phyloP scores from a whole-genome alignment of 2,329 filamentous ascomycete genomes.

The Pseudogymnoascus sp. region DNA sequence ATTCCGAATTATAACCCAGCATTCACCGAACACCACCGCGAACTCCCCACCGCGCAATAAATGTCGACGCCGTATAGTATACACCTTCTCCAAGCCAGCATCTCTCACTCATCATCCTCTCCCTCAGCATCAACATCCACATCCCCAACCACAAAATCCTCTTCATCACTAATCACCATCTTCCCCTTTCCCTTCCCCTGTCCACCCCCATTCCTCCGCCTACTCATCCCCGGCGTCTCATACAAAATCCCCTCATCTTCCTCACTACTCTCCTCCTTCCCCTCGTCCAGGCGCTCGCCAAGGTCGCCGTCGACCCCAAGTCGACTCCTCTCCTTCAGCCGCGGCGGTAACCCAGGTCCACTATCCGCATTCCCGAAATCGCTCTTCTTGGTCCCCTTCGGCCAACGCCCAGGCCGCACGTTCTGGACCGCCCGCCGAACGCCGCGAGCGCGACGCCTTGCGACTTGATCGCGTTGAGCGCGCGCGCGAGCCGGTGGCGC shows the following conservation, averaged over 20 bases:
- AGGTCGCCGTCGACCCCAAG: constrained; percentile 29
- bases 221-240: constrained; percentile 21
- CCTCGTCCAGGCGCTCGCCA: constrained; percentile 18
- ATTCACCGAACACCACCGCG: not conserved
- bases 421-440: constrained; percentile 56
- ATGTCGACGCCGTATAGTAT: constrained; percentile 9
- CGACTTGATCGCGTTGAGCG: constrained; percentile 21
- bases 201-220: constrained; percentile 17
- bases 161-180: constrained; percentile 20
- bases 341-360: constrained; percentile 56
- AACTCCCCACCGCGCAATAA: constrained; percentile 2
- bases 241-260: constrained; percentile 24
- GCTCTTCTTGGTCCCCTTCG: constrained; percentile 61
- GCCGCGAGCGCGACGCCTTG: constrained; percentile 35
- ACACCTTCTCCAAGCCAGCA: not conserved
- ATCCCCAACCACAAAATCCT: constrained; percentile 29
- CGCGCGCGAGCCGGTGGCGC: constrained; percentile 17
- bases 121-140: constrained; percentile 23
- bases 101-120: constrained; percentile 21
- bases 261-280: constrained; percentile 8
- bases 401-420: constrained; percentile 60
- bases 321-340: constrained; percentile 28
- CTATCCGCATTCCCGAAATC: constrained; percentile 62
- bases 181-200: constrained; percentile 16
- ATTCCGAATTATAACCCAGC: not conserved